Percentiles rank a stretch among this genome's conserved stretches.
phyloP scores from a whole-genome alignment of 441 rosid genomes.

The Geranium incanum region DNA sequence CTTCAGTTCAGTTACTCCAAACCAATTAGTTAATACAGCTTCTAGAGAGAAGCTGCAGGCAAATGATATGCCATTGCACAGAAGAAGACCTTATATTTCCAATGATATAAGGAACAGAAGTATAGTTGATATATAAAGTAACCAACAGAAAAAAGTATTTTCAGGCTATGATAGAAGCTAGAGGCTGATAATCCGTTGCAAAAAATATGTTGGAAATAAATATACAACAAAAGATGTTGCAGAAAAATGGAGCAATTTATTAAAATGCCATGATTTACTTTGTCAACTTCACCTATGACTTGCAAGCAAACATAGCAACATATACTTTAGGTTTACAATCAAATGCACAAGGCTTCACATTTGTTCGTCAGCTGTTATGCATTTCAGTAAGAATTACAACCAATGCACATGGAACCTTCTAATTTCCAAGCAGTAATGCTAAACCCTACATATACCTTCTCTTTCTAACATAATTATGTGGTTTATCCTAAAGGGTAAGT shows the following conservation, averaged over 20 bases:
- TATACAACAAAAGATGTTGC: not conserved
- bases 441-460: not conserved
- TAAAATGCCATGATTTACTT: not conserved
- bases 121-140: no score
- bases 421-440: not conserved
- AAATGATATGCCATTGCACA: not conserved
- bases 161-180: not conserved
- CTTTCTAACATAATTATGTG: conserved; percentile 4
- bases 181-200: not conserved
- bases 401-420: not conserved
- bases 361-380: not conserved
- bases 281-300: not conserved
- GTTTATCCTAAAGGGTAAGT: not conserved
- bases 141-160: not conserved
- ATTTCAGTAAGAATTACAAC: not conserved
- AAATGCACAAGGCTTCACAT: no score
- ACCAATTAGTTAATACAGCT: not conserved
- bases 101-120: not conserved
- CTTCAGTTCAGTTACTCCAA: not conserved
- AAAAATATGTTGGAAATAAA: not conserved
- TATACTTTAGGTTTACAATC: not conserved
- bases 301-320: not conserved
- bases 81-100: not conserved
- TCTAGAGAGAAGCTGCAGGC: not conserved
- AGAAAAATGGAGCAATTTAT: not conserved